A percentile compares a stretch with the other conserved stretches of the same genome.
Evolutionary conservation across 257 asterid genomes (phyloP).

Genomic region (Primulina eburnea): DNA sequence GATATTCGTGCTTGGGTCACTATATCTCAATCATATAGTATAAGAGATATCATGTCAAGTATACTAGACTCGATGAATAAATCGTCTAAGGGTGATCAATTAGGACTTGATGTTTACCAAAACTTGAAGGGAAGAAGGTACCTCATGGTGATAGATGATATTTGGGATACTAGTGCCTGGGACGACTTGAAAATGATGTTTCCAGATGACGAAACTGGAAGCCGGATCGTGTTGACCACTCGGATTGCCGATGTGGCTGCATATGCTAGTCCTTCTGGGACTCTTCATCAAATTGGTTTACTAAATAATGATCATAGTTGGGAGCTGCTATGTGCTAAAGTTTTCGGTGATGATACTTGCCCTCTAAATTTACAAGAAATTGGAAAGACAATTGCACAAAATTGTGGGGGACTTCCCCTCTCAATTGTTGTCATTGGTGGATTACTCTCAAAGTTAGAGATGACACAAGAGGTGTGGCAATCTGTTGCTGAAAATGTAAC

Average conservation of each 20-base stretch:
- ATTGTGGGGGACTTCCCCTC: constrained; percentile 30
- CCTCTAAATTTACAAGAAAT: constrained; percentile 2
- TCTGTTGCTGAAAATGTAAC: background rate
- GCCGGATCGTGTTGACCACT: constrained; percentile 32
- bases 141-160: constrained; percentile 38
- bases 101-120: constrained; percentile 9
- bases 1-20: constrained; percentile 23
- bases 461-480: constrained; percentile 3
- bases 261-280: background rate
- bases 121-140: constrained; percentile 25
- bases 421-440: constrained; percentile 20
- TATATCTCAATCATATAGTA: background rate
- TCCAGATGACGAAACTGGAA: constrained; percentile 24
- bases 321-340: constrained; percentile 17
- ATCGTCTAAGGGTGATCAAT: background rate
- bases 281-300: constrained; percentile 11
- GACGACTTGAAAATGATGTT: constrained; percentile 8
- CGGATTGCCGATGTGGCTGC: constrained; percentile 11
- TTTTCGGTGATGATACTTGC: background rate
- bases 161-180: constrained; percentile 27
- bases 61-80: background rate
- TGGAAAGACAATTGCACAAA: constrained; percentile 21
- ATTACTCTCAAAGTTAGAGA: background rate
- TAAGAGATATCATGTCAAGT: background rate
- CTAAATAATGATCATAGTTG: constrained; percentile 24